Conservation (phyloP, 306 rosid genomes). For the Vachellia collinsii region DNA sequence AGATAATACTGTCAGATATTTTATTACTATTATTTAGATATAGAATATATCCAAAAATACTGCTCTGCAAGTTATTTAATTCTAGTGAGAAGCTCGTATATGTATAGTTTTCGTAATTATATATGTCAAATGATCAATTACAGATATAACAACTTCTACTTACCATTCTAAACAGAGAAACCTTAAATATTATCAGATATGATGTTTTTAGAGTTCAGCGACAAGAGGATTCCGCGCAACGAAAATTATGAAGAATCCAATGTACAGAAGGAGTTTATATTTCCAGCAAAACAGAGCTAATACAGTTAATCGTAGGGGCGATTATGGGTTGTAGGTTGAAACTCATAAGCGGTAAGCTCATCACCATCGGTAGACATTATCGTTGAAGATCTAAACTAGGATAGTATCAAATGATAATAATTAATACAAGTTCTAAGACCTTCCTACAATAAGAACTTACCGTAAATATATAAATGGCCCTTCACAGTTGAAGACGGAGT, state of each 20-base stretch:
- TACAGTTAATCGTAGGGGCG: background rate
- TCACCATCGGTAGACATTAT: background rate
- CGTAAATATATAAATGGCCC: background rate
- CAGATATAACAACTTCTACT: background rate
- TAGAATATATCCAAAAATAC: background rate
- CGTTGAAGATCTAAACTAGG: background rate
- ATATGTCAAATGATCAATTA: background rate
- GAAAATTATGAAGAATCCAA: slow-evolving; percentile 15
- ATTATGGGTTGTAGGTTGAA: background rate
- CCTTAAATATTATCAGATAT: background rate
- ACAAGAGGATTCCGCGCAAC: slow-evolving; percentile 15
- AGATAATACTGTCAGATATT: background rate
- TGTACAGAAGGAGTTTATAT: background rate
- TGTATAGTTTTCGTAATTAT: background rate
- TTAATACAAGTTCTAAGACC: too few species aligned
- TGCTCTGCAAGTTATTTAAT: background rate
- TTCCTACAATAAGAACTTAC: background rate
- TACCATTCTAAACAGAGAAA: background rate
- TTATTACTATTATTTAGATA: too few species aligned
- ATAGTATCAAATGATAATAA: background rate
- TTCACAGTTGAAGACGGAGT: background rate
- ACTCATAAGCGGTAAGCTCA: background rate
- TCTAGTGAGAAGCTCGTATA: background rate
- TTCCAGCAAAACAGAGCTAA: background rate
- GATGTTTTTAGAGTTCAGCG: background rate